phyloP scores from a whole-genome alignment of 2,329 filamentous ascomycete genomes.

The Pseudogymnoascus verrucosus region DNA sequence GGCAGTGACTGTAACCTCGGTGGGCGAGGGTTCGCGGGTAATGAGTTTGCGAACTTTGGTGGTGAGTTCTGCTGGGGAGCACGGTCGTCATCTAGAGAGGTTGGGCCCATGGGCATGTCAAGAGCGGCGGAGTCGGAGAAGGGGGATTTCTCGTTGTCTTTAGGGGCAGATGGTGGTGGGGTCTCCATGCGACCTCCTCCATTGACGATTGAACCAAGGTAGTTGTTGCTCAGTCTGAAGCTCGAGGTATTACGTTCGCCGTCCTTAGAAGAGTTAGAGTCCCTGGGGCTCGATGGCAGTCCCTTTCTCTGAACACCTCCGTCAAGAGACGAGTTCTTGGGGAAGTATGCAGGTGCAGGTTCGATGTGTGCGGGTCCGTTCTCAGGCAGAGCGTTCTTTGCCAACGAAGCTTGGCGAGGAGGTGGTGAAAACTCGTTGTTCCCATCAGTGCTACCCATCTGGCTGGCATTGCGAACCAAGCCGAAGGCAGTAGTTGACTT shows the following conservation, averaged over 20 bases:
- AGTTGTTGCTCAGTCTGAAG: conserved; percentile 25
- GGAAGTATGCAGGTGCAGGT: conserved; percentile 14
- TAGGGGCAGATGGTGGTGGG: not conserved
- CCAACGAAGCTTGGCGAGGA: conserved; percentile 24
- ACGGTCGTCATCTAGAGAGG: not conserved
- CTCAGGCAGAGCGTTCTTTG: conserved; percentile 28
- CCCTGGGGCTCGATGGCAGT: conserved; percentile 8
- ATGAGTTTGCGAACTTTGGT: conserved; percentile 23
- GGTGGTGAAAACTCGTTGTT: conserved; percentile 22
- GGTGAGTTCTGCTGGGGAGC: conserved; percentile 1
- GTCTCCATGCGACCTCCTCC: not conserved
- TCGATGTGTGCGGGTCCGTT: conserved; percentile 19
- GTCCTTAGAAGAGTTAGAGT: conserved; percentile 15
- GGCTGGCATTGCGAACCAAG: not conserved
- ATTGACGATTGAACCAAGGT: conserved; percentile 22
- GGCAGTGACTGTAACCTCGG: conserved; percentile 31
- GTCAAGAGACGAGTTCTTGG: conserved; percentile 8
- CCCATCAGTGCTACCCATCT: conserved; percentile 15
- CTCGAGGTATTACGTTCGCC: conserved; percentile 1
- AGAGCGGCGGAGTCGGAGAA: not conserved
- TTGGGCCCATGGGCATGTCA: conserved; percentile 2
- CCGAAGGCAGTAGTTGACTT: not conserved
- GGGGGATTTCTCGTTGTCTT: not conserved
- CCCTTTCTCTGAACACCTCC: conserved; percentile 2
- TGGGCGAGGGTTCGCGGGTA: conserved; percentile 28